These are phyloP conservation scores for Sporisorium graminicola DNA, from an alignment of 1,284 basidiomycete species.

Conservation along the genomic window DNA sequence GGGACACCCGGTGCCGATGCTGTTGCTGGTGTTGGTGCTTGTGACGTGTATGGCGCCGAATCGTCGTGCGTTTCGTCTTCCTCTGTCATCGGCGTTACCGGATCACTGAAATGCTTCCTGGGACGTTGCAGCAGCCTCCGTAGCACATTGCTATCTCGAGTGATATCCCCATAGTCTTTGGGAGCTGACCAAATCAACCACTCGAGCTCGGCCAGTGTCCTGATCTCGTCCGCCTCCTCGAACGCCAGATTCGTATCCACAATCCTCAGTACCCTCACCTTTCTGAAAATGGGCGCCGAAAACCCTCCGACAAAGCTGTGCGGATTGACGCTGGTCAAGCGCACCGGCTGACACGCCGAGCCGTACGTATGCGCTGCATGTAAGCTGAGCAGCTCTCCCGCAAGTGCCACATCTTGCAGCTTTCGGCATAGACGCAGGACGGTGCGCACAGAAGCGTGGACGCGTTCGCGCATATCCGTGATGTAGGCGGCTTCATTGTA, in stretches of 20 bases:
- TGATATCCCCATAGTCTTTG: slow-evolving; percentile 61
- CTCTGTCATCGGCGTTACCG: background rate
- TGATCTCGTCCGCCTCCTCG: slow-evolving; percentile 63
- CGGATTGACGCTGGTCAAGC: slow-evolving; percentile 64
- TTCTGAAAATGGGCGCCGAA: slow-evolving; percentile 63
- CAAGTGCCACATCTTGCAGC: slow-evolving; percentile 61
- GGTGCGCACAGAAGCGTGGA: slow-evolving; percentile 41
- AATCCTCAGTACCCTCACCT: slow-evolving; percentile 53
- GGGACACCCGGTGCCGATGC: background rate
- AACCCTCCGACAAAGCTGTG: slow-evolving; percentile 65
- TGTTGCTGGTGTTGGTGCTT: background rate
- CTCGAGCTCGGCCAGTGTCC: slow-evolving; percentile 55
- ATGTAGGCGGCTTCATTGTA: slow-evolving; percentile 47
- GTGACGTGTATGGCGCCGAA: background rate
- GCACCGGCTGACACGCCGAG: slow-evolving; percentile 63
- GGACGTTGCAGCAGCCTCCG: slow-evolving; percentile 47
- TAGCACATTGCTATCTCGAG: slow-evolving; percentile 53
- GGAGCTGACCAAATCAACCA: slow-evolving; percentile 59
- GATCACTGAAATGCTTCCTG: slow-evolving; percentile 20
- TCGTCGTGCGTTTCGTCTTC: background rate
- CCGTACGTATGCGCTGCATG: slow-evolving; percentile 62
- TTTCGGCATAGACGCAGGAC: slow-evolving; percentile 62
- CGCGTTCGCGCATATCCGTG: slow-evolving; percentile 45
- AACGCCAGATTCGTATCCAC: slow-evolving; percentile 64
- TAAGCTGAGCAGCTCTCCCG: slow-evolving; percentile 58